phyloP scores from a whole-genome alignment of 805 yeast genomes.

The Saturnispora saitoi region DNA sequence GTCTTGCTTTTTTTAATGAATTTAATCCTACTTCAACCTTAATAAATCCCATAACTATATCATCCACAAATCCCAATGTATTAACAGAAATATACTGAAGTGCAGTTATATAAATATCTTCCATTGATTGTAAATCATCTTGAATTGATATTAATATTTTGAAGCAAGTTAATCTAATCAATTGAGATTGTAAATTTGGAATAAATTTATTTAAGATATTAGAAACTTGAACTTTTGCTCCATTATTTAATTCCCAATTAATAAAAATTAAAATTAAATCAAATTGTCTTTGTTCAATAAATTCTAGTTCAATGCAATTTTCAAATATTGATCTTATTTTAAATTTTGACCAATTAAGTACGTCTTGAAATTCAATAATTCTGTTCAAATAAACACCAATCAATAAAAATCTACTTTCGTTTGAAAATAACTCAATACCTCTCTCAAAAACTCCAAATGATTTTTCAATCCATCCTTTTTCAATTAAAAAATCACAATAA shows the following conservation, averaged over 20 bases:
- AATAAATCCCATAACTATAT: conserved; percentile 47
- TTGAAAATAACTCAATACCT: conserved; percentile 54
- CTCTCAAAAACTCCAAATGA: conserved; percentile 57
- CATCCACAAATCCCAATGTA: conserved; percentile 24
- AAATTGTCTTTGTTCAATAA: neutral
- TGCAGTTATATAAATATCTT: conserved; percentile 43
- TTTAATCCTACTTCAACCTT: conserved; percentile 44
- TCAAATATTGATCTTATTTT: conserved; percentile 70
- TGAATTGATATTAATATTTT: conserved; percentile 36
- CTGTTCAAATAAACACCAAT: conserved; percentile 63
- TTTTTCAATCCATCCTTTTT: conserved; percentile 36
- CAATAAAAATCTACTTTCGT: conserved; percentile 55
- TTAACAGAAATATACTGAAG: conserved; percentile 27
- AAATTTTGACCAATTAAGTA: conserved; percentile 35
- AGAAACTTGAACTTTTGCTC: conserved; percentile 42
- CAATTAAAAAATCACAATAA: conserved; percentile 54
- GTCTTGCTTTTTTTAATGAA: conserved; percentile 55
- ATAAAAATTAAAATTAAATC: conserved; percentile 47
- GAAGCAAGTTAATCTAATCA: conserved; percentile 34
- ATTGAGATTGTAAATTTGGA: conserved; percentile 21
- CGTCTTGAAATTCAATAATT: conserved; percentile 29
- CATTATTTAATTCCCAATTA: conserved; percentile 50
- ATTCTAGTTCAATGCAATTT: conserved; percentile 39
- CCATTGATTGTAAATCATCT: conserved; percentile 31
- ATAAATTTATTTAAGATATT: conserved; percentile 38